Evolutionary conservation across 1,284 basidiomycete species (phyloP).

Genomic region (Puccinia polysora): DNA sequence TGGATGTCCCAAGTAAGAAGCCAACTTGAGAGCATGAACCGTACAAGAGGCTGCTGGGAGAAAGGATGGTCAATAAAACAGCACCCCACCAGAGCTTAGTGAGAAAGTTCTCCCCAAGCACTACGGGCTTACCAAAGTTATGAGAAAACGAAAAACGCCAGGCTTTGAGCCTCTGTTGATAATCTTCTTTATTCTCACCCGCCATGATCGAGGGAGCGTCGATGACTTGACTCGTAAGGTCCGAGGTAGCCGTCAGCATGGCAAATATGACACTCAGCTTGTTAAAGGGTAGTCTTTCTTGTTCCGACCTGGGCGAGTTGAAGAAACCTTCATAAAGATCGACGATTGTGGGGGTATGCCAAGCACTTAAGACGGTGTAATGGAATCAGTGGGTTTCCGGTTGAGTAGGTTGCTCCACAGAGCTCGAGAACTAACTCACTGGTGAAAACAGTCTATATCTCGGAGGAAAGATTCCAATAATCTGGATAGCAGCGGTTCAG

Average conservation of each 20-base stretch:
- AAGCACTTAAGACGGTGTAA: conserved; percentile 3
- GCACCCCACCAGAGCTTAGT: not conserved
- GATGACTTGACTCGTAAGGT: conserved; percentile 11
- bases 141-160: conserved; percentile 25
- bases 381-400: not conserved
- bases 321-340: conserved; percentile 31
- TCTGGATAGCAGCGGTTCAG: not conserved
- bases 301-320: conserved; percentile 7
- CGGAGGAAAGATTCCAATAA: conserved; percentile 24
- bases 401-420: not conserved
- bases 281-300: conserved; percentile 14
- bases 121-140: conserved; percentile 5
- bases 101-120: not conserved
- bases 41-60: conserved; percentile 27
- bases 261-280: conserved; percentile 23
- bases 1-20: conserved; percentile 38
- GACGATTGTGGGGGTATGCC: conserved; percentile 39
- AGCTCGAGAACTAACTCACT: conserved; percentile 16
- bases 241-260: conserved; percentile 21
- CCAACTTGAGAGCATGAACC: conserved; percentile 34
- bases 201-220: conserved; percentile 9
- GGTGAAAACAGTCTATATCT: conserved; percentile 41
- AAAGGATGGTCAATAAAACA: not conserved
- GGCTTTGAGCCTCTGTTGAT: conserved; percentile 15
- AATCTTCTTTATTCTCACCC: conserved; percentile 9